Evolutionary conservation across 1,284 basidiomycete genomes (phyloP), one percentile per base, ranked within the genome.

Genomic region (Trichosporon sp.): DNA sequence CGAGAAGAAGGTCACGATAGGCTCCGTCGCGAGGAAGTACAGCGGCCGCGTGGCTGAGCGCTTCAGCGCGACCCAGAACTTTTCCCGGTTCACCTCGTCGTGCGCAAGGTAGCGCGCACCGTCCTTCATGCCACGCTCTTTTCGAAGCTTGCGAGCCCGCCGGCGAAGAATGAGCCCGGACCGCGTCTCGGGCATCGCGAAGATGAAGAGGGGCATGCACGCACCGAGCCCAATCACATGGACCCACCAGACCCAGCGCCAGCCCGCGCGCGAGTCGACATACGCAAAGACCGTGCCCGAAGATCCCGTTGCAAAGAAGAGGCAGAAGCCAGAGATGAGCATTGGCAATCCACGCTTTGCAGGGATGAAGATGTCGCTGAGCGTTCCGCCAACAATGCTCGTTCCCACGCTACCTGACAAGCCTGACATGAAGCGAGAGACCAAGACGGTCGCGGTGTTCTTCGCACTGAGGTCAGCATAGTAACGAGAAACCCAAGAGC

Each of bases 221-320:
- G 65, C 68, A 23, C 73, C 74, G 31, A 64, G 37, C 11, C 40
- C 69, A 68, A 76, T 89, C 73, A 86, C 82, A 68, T 88, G 85
- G 27, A 90, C 83, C 89, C 89, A 91, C 76, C 90, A 86, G 14
- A 91, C 89, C 89, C 90, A 91, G 46, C 88, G 82, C 90, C 90
- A 92, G 62, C 83, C 82, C 33, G 91, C 73, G 13, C 79, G 79
- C 72, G 86, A 83, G 63, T 87, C 85, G 72, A 81, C 88, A 71
- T 89, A 88, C 7, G 90, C 85, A 85, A 86, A 90, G 3, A 87
- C 87, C 2, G 72, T 23, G 65, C 75, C 63, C 10, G 56, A 59
- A 3, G 58, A n/a, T 1, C 63, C 63, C 2, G 63, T 61, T 9
- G 56, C 29, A 27, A 65, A 58, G 57, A 56, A 65, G 27, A 65